Evolutionary conservation across 768 basidiomycete species (phyloP).

Genomic region (Coprinopsis sp.): DNA sequence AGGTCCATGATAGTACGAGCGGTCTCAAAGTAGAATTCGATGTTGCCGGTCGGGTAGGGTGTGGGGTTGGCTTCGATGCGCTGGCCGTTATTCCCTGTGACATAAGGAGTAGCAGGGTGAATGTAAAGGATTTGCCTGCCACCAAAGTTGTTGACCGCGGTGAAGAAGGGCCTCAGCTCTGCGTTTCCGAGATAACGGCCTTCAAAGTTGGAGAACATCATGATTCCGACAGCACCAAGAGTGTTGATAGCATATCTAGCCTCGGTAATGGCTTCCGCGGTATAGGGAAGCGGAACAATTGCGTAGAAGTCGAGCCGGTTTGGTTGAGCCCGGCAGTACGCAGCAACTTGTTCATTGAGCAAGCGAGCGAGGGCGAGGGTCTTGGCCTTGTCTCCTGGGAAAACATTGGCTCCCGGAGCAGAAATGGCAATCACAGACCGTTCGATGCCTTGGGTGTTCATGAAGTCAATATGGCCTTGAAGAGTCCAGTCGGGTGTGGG

Average conservation of each 20-base stretch:
- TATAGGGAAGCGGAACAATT: constrained; percentile 31
- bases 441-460: constrained; percentile 26
- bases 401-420: constrained; percentile 29
- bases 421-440: constrained; percentile 27
- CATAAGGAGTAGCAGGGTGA: constrained; percentile 27
- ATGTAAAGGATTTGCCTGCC: constrained; percentile 27
- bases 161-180: constrained; percentile 26
- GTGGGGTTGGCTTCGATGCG: constrained; percentile 32
- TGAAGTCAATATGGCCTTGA: constrained; percentile 23
- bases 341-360: constrained; percentile 30
- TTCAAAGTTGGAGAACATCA: constrained; percentile 28
- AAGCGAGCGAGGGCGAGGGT: constrained; percentile 31
- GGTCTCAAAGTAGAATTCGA: constrained; percentile 31
- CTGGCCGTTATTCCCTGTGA: constrained; percentile 18
- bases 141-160: constrained; percentile 22
- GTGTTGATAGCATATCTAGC: constrained; percentile 26
- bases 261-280: constrained; percentile 26
- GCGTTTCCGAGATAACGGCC: constrained; percentile 27
- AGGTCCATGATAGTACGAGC: constrained; percentile 29
- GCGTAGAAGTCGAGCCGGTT: constrained; percentile 27
- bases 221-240: constrained; percentile 30
- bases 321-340: constrained; percentile 25
- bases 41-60: constrained; percentile 27
- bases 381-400: constrained; percentile 18
- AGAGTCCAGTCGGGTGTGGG: constrained; percentile 29